These are phyloP conservation scores for Penicillium riverlandense DNA, from an alignment of 495 filamentous ascomycete genomes.

Conservation along the genomic window DNA sequence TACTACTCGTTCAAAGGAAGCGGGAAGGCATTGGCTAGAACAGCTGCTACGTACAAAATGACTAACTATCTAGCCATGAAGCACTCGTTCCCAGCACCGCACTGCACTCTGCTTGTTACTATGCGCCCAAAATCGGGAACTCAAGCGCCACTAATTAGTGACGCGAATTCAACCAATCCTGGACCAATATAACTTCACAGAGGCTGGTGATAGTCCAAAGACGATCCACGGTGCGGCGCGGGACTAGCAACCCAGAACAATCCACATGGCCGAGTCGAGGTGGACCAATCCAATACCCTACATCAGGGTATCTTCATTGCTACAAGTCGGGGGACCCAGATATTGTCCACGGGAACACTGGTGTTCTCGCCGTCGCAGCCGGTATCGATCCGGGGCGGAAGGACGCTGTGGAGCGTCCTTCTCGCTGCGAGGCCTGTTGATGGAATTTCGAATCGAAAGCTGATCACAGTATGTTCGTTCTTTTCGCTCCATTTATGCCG, in stretches of 20 bases:
- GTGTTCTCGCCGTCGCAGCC: conserved; percentile 16
- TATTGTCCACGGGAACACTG: conserved; percentile 21
- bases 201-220: background rate
- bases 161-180: conserved; percentile 33
- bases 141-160: conserved; percentile 27
- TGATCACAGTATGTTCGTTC: conserved; percentile 2
- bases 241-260: conserved; percentile 16
- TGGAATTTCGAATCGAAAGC: background rate
- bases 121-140: conserved; percentile 18
- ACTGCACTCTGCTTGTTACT: too few relatives aligned
- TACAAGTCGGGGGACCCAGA: conserved; percentile 37
- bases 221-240: conserved; percentile 3
- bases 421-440: too few relatives aligned
- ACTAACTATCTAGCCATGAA: background rate
- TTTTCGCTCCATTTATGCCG: conserved; percentile 3
- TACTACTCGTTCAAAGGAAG: too few relatives aligned
- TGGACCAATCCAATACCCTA: conserved; percentile 37
- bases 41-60: background rate
- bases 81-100: too few relatives aligned
- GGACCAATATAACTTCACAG: background rate
- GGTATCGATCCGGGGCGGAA: too few relatives aligned
- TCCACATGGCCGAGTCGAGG: conserved; percentile 31
- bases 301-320: conserved; percentile 35
- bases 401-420: too few relatives aligned
- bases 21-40: background rate